Base-by-base conservation (phyloP, 495 filamentous ascomycete species). In the Viridothelium virens region DNA sequence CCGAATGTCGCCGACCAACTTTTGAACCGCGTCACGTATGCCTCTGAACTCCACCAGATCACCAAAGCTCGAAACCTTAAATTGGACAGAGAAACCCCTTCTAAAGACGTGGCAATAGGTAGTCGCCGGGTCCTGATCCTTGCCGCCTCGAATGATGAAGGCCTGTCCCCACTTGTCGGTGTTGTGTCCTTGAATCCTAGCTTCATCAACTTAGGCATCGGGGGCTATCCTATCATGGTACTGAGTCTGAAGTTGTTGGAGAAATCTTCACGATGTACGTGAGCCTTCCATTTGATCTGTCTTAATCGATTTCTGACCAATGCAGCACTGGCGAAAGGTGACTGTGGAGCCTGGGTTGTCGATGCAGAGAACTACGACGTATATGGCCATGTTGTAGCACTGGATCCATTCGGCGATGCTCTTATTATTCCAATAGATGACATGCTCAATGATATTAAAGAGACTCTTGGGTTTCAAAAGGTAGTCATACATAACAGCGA, bases 351-450 rank as follows among this genome's bases (percentile, higher is more conserved):
- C 5, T 53, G 48, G 48, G 48, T 53, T 18, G 48, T 53, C 25
- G 10, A 53, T 18, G 16, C 48, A 11, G 25, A 11, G 7, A 53
- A 53, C 48, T 53, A 53, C n/a, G 48, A 18, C 25, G 10, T 53
- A 53, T 53, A 53, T 53, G 48, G 48, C 25, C 48, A 53, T 53
- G n/a, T 53, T 5, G 48, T 53, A 53, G 48, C 48, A 53, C 25
- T 53, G n/a, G 48, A 53, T 53, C 48, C 48, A 18, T 53, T 53
- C 48, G 48, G 48, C 48, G 48, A 53, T 18, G 48, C 48, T 11
- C 48, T 53, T 53, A 18, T 53, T 5, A 18, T 53, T 18, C 48
- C 48, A 18, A 53, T 53, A 18, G 16, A 18, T 5, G 48, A 53
- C 16, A 53, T 53, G 5, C 25, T 12, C 7, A 53, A 18, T 5